Percentiles rank a stretch among this genome's conserved stretches.
Evolutionary conservation across 2,329 filamentous ascomycete species (phyloP).

Genomic region (Cylindrodendrum hubeiense): DNA sequence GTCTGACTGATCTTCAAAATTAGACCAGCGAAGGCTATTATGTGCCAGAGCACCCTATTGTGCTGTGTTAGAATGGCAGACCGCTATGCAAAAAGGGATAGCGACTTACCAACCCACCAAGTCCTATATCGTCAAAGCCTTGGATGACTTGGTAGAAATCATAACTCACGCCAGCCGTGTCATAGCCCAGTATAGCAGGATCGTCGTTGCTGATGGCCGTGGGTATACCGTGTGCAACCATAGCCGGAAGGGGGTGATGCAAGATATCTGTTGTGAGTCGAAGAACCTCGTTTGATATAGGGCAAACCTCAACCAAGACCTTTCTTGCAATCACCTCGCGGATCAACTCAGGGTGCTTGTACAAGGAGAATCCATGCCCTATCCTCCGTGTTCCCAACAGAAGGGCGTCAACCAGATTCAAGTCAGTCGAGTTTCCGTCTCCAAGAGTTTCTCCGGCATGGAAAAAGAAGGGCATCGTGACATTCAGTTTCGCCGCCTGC

Average conservation of each 20-base stretch:
- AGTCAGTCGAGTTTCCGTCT: constrained; percentile 70
- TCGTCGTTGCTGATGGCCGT: constrained; percentile 55
- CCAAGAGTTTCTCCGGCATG: constrained; percentile 77
- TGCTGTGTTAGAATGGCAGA: background rate
- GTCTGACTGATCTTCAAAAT: constrained; percentile 14
- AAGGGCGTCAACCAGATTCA: constrained; percentile 77
- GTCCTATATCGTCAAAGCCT: constrained; percentile 75
- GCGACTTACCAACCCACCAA: constrained; percentile 48
- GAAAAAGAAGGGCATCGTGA: constrained; percentile 74
- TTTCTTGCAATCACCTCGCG: constrained; percentile 75
- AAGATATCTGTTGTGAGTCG: constrained; percentile 72
- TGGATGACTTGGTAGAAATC: constrained; percentile 78
- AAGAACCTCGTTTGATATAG: constrained; percentile 75
- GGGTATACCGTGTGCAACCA: constrained; percentile 73
- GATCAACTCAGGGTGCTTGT: constrained; percentile 76
- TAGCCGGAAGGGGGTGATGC: constrained; percentile 72
- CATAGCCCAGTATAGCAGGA: constrained; percentile 12
- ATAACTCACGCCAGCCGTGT: constrained; percentile 69
- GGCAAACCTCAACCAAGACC: constrained; percentile 75
- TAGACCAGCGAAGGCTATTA: constrained; percentile 14
- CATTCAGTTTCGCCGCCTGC: background rate
- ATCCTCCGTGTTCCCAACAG: constrained; percentile 74
- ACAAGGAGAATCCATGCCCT: constrained; percentile 75
- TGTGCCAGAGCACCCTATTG: constrained; percentile 7
- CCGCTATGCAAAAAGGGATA: background rate